Conservation (phyloP, 108 stramenopile genomes). For the Cyclotella atomus region DNA sequence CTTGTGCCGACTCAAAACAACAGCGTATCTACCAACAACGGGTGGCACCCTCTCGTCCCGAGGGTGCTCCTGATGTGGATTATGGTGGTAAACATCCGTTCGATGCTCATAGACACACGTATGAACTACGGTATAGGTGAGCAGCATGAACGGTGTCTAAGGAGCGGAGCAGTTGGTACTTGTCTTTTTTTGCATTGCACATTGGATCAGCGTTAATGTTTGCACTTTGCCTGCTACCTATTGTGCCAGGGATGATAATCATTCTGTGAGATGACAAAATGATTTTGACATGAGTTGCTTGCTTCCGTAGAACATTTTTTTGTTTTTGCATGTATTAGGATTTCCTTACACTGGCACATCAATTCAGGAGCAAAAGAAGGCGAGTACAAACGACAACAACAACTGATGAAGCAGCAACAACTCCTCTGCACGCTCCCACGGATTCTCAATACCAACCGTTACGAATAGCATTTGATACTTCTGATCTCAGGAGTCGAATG, state of each 20-base stretch:
- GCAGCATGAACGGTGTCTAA: no score
- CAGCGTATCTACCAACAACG: constrained; percentile 1
- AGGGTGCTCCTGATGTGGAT: constrained; percentile 27
- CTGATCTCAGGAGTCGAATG: constrained; percentile 19
- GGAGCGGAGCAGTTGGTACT: no score
- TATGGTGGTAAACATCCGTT: constrained; percentile 51
- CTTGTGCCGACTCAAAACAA: no score
- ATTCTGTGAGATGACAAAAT: no score
- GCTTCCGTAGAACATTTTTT: no score
- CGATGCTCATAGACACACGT: constrained; percentile 28
- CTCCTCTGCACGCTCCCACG: constrained; percentile 23
- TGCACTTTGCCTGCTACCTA: not conserved
- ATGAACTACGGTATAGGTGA: constrained; percentile 10
- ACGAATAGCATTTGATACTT: constrained; percentile 44
- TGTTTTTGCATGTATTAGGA: not conserved
- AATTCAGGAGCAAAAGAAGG: not conserved
- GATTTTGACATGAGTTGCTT: no score
- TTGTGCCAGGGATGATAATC: no score
- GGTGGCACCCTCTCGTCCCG: constrained; percentile 38
- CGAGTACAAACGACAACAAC: not conserved
- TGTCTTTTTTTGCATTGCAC: no score
- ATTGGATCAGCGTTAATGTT: not conserved
- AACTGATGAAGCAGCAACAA: not conserved
- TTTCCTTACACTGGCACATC: not conserved
- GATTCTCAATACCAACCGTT: constrained; percentile 43